Evolutionary conservation across 179 eudicot genomes (phyloP), one percentile per base, ranked within the genome.

Genomic region (Sideroxylon spinosum): DNA sequence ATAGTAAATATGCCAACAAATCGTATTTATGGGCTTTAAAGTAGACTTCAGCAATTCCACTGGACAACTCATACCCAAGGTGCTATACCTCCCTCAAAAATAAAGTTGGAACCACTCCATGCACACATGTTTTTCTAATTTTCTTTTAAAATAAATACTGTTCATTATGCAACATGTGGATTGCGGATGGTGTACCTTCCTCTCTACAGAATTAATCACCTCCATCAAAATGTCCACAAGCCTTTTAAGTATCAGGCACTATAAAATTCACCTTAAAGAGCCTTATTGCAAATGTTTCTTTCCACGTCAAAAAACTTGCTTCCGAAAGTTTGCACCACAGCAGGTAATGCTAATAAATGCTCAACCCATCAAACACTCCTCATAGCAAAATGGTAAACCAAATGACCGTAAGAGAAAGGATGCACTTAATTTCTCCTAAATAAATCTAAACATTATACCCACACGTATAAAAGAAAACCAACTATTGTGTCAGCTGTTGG

Each of bases 51-150:
- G 60, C 74, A 71, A 70, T 56, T 22, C n/a, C 20, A 17, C 74
- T 49, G 10, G 59, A 13, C 44, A 13, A 50, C 60, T 50, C 20
- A 12, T 50, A 71, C 60, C 25, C 23, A 49, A 69, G 50, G 6
- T 70, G 6, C 60, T 20, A 71, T 49, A 6, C 9, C 74, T 28
- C 8, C 74, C 49, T n/a, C 22, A 12, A 46, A 68, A 68, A 22
- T 68, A 46, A 26, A 68, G 73, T 46, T 46, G 73, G 55, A 68
- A n/a, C 55, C 55, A 68, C 20, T 44, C 72, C 16, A 44, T 20
- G 11, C 73, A 57, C 60, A 23, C n/a, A 23, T 25, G n/a, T 37
- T 37, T 6, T 3, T 13, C n/a, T 14, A 14, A 32, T 70, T 22
- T n/a, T 70, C 22, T 12, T 49, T 13, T 49, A 17, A 20, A 29